Percentiles rank a stretch among this genome's conserved stretches.
Evolutionary conservation across 2,329 filamentous ascomycete species (phyloP).

Genomic region (Claviceps maximensis): DNA sequence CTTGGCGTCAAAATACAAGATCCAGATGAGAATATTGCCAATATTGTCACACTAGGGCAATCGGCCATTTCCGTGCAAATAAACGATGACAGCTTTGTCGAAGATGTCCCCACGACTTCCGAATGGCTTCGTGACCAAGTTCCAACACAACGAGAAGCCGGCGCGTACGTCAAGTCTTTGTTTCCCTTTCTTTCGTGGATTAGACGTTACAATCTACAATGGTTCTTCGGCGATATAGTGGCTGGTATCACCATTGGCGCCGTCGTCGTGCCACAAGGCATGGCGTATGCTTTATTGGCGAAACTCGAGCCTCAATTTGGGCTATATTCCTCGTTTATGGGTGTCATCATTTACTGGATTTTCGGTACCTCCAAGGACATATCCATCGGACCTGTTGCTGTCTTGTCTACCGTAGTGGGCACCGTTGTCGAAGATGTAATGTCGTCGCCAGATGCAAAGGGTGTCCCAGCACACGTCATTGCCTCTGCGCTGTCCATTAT

Average conservation of each 20-base stretch:
- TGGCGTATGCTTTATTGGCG: conserved; percentile 86
- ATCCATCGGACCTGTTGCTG: conserved; percentile 90
- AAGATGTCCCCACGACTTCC: conserved; percentile 59
- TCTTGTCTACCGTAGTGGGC: conserved; percentile 84
- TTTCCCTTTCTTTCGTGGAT: conserved; percentile 94
- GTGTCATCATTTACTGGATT: conserved; percentile 89
- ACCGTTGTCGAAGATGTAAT: conserved; percentile 59
- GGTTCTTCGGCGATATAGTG: conserved; percentile 79
- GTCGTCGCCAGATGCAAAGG: conserved; percentile 32
- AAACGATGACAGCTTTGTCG: conserved; percentile 65
- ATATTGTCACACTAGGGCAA: conserved; percentile 62
- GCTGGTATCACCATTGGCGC: conserved; percentile 53
- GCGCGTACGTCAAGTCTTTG: conserved; percentile 52
- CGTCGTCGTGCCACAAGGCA: conserved; percentile 82
- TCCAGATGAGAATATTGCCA: conserved; percentile 28
- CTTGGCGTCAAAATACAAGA: conserved; percentile 71
- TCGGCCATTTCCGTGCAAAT: conserved; percentile 64
- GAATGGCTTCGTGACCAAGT: conserved; percentile 58
- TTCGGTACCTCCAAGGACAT: conserved; percentile 98
- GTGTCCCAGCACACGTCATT: conserved; percentile 50
- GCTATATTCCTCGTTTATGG: conserved; percentile 82
- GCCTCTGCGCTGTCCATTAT: conserved; percentile 70
- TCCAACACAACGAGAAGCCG: conserved; percentile 42
- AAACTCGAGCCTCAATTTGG: conserved; percentile 71
- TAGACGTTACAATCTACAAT: conserved; percentile 72